phyloP scores from a whole-genome alignment of 2,329 filamentous ascomycete species.

The Cercospora sp. region DNA sequence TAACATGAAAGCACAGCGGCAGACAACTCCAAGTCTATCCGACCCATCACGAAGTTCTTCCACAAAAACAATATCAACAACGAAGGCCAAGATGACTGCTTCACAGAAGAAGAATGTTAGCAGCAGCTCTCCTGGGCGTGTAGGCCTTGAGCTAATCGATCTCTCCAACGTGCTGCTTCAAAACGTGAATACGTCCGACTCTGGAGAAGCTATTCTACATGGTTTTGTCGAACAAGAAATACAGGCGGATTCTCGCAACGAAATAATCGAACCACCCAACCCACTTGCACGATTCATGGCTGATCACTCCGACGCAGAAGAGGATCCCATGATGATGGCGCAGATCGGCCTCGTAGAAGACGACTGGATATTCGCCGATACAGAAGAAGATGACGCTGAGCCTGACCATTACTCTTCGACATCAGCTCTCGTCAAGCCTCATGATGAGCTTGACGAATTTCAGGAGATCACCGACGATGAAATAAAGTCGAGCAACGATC shows the following conservation, averaged over 20 bases:
- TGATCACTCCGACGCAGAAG: neutral
- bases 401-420: neutral
- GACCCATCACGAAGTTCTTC: too few relatives aligned
- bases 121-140: too few relatives aligned
- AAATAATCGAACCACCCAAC: neutral
- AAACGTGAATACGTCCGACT: neutral
- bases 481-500: neutral
- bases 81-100: too few relatives aligned
- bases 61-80: too few relatives aligned
- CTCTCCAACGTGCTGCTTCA: too few relatives aligned
- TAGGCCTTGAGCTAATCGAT: neutral
- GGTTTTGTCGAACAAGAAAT: neutral
- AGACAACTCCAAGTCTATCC: too few relatives aligned
- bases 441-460: neutral
- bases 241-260: neutral
- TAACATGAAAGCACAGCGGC: too few relatives aligned
- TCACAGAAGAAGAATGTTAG: too few relatives aligned
- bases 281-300: neutral
- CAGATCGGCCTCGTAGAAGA: neutral
- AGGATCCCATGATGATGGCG: neutral
- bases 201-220: neutral
- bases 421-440: neutral
- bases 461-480: neutral
- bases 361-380: neutral
- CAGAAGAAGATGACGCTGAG: neutral